Base-by-base conservation (phyloP, 2,329 filamentous ascomycete genomes). In the Claviceps arundinis region DNA sequence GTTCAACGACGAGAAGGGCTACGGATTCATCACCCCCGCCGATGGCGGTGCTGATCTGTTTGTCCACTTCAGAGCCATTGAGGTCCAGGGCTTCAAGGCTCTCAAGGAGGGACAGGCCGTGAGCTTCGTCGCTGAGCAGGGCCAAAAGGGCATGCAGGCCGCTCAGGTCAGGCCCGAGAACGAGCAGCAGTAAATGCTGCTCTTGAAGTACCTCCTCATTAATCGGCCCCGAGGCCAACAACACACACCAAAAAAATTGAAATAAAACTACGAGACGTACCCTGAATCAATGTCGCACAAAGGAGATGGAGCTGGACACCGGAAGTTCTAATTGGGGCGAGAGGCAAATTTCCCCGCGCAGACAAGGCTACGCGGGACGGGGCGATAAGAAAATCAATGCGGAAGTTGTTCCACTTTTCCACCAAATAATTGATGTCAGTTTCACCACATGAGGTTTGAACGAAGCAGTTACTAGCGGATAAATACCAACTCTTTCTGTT, bases 151-250 rank as follows among this genome's bases (percentile, higher is more conserved):
- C 16, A 49, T 54, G 50, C 54, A 56, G 50, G 56, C 56, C 2
- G 56, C 50, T 24, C 41, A 54, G 26, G 54, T 75, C 69, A 38
- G 46, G 30, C 44, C 50, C 17, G 53, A 52, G 44, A 26, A 46
- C 17, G 53, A 52, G 48, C 26, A 16, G 17, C 26, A 37, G 42
- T 17, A 46, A 44, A 50, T n/a, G 13, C 14, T 37, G 37, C 8
- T 47, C n/a, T 4, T 26, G 4, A 43, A 19, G 3, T 19, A 13
- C 16, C 26, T 30, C n/a, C 4, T 24, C 14, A 26, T 45, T 24
- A 5, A 11, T 24, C 19, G 8, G n/a, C 11, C 17, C n/a, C 16
- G 11, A 17, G 5, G 7, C 24, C 11, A 45, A 30, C 24, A 37
- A 47, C 5, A 37, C n/a, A 47, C 34, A 43, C 4, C 16, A 24